Evolutionary conservation across 441 rosid genomes (phyloP).

Genomic region (Euphorbia corollata): DNA sequence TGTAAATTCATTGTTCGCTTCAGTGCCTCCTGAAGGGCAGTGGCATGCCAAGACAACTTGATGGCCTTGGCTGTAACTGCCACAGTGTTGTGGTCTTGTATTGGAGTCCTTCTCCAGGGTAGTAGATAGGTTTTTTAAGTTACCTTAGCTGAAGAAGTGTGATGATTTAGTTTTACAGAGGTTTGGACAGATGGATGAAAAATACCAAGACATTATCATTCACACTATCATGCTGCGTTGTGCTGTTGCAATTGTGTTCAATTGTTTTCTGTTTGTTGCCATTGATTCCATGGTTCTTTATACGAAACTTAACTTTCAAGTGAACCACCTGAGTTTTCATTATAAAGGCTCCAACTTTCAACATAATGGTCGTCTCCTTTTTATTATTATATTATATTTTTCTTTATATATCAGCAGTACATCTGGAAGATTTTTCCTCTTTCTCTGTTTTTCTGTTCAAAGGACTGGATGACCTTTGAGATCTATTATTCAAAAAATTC

Average conservation of each 20-base stretch:
- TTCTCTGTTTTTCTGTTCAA: neutral
- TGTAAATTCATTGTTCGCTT: neutral
- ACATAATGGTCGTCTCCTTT: neutral
- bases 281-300: neutral
- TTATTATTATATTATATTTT: neutral
- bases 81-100: neutral
- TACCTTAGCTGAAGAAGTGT: neutral
- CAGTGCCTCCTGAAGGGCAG: neutral
- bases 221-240: neutral
- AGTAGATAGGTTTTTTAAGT: neutral
- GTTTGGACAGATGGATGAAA: neutral
- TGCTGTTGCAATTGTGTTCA: neutral
- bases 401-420: neutral
- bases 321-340: neutral
- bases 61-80: neutral
- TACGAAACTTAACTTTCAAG: neutral
- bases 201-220: neutral
- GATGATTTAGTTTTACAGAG: neutral
- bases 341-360: neutral
- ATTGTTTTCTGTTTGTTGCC: neutral
- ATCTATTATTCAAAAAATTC: neutral
- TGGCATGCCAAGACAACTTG: neutral
- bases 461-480: neutral
- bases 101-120: neutral
- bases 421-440: neutral